Percentiles rank a stretch among this genome's conserved stretches.
Conservation (phyloP, 1,139 yeast genomes). For the Candida buenavistaensis region DNA sequence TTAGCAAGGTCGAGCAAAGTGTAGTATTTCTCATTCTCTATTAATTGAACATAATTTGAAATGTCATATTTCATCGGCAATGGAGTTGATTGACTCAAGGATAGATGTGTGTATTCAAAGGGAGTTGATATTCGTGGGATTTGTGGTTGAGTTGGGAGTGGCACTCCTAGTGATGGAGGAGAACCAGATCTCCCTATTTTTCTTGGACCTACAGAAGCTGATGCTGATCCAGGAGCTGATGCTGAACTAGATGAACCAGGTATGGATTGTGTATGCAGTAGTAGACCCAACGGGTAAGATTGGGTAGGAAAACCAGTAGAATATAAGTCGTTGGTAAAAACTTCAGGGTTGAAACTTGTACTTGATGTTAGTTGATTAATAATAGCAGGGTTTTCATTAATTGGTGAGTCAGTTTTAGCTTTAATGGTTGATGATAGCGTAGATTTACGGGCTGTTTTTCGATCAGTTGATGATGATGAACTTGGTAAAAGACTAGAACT, state of each 20-base stretch:
- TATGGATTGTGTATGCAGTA: conserved; percentile 7
- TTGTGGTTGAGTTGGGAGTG: not conserved
- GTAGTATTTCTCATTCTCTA: conserved; percentile 35
- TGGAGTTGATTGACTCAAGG: conserved; percentile 1
- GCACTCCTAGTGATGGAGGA: conserved; percentile 2
- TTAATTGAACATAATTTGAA: conserved; percentile 20
- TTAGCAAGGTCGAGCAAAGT: conserved; percentile 45
- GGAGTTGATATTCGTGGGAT: not conserved
- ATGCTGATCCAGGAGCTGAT: conserved; percentile 5
- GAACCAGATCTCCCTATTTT: no score
- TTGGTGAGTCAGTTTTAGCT: not conserved
- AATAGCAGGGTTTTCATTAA: not conserved
- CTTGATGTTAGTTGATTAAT: not conserved
- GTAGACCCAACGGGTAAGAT: conserved; percentile 1
- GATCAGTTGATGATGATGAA: no score
- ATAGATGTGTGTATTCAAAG: conserved; percentile 4
- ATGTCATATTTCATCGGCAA: conserved; percentile 2
- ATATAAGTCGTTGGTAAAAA: conserved; percentile 4
- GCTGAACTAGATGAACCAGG: no score
- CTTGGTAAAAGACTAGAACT: conserved; percentile 5
- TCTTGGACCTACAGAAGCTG: no score
- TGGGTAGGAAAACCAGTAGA: conserved; percentile 1
- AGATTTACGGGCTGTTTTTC: no score
- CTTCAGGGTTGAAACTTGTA: conserved; percentile 2
- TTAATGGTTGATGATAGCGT: not conserved